A percentile compares a stretch with the other conserved stretches of the same genome.
phyloP scores from a whole-genome alignment of 1,284 basidiomycete genomes.

The Pseudozyma sp. region DNA sequence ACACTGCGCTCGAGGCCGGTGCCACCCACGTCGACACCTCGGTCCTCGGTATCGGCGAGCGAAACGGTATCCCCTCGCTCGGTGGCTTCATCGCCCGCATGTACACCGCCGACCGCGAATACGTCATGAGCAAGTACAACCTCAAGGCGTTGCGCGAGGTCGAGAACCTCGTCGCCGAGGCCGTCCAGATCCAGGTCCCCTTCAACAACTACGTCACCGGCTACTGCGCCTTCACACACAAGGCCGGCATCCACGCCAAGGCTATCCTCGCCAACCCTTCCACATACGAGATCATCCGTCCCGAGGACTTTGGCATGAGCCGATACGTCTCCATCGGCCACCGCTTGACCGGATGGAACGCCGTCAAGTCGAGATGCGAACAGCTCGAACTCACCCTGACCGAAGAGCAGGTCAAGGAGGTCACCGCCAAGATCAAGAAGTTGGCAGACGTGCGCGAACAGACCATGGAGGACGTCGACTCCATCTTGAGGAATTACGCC shows the following conservation, averaged over 20 bases:
- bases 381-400: constrained; percentile 87
- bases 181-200: constrained; percentile 96
- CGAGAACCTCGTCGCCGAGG: constrained; percentile 98
- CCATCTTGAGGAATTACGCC: constrained; percentile 81
- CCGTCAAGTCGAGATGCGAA: constrained; percentile 98
- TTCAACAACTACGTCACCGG: constrained; percentile 91
- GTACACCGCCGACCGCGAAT: constrained; percentile 85
- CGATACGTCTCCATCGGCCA: constrained; percentile 99
- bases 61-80: constrained; percentile 98
- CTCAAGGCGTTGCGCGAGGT: constrained; percentile 96
- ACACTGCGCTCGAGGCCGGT: constrained; percentile 97
- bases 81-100: constrained; percentile 97
- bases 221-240: constrained; percentile 99
- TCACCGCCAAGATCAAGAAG: constrained; percentile 99
- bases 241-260: constrained; percentile 99
- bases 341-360: constrained; percentile 96
- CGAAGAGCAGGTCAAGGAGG: constrained; percentile 92
- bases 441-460: constrained; percentile 97
- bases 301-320: constrained; percentile 94
- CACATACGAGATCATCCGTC: constrained; percentile 77
- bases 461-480: constrained; percentile 99
- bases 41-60: constrained; percentile 96
- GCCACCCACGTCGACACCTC: constrained; percentile 93
- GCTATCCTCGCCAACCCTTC: constrained; percentile 99
- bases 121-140: constrained; percentile 99